Evolutionary conservation across 306 rosid species (phyloP).

Genomic region (Malus asiatica): DNA sequence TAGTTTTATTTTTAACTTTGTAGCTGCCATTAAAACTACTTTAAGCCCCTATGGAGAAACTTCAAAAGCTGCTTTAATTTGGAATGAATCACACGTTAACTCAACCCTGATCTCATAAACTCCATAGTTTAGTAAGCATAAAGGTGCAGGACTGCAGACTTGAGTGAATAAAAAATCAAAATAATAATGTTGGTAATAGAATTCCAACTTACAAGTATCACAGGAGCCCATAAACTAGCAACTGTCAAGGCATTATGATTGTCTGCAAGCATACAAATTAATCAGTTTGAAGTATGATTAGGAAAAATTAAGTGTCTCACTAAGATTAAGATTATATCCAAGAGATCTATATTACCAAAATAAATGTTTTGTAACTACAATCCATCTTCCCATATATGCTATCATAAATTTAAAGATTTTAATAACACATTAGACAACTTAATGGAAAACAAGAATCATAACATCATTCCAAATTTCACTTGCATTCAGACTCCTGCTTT

Average conservation of each 20-base stretch:
- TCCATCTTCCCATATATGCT: neutral
- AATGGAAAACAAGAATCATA: neutral
- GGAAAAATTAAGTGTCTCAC: neutral
- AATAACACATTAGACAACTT: neutral
- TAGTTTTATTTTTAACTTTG: neutral
- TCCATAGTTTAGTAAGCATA: neutral
- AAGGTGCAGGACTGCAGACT: neutral
- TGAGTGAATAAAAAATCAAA: neutral
- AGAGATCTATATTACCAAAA: neutral
- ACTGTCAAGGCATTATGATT: slow-evolving; percentile 72
- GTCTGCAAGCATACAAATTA: slow-evolving; percentile 43
- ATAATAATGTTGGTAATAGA: neutral
- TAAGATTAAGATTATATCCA: neutral
- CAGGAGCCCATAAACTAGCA: slow-evolving; percentile 79
- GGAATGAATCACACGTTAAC: neutral
- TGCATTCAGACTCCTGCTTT: neutral
- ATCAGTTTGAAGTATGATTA: slow-evolving; percentile 4
- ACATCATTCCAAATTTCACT: neutral
- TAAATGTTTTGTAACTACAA: neutral
- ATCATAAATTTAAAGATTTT: neutral
- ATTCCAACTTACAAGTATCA: slow-evolving; percentile 56
- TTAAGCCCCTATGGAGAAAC: neutral
- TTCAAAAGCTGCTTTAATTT: neutral
- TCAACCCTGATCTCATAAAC: neutral
- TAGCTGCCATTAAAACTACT: neutral